phyloP scores from a whole-genome alignment of 1,284 basidiomycete genomes.

The Ceratobasidium sp. region DNA sequence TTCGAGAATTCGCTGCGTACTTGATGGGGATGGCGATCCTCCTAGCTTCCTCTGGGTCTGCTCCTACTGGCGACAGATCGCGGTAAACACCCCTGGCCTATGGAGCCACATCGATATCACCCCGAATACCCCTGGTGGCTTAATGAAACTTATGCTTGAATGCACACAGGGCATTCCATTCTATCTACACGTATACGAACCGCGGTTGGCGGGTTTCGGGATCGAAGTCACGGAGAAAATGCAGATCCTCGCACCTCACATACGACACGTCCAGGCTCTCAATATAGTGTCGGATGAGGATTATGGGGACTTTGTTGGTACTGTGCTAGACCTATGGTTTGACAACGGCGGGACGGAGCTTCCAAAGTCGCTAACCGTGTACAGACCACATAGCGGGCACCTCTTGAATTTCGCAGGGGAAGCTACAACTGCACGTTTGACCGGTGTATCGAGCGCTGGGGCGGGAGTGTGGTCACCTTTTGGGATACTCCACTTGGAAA shows the following conservation, averaged over 20 bases:
- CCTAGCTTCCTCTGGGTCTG: neutral
- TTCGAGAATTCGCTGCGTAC: neutral
- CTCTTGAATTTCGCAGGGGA: neutral
- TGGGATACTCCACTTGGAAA: no score
- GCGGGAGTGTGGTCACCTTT: no score
- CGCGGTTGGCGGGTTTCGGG: no score
- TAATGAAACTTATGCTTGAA: neutral
- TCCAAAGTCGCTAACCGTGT: neutral
- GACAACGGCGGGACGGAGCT: neutral
- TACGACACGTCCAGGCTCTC: neutral
- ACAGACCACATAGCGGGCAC: neutral
- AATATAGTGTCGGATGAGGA: neutral
- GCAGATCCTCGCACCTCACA: neutral
- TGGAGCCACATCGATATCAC: constrained; percentile 4
- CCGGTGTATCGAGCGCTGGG: no score
- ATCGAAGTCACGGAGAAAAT: no score
- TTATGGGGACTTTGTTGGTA: neutral
- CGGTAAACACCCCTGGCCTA: neutral
- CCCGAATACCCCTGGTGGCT: neutral
- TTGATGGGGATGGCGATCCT: no score
- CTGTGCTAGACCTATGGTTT: neutral
- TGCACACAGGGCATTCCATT: neutral
- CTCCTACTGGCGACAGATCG: neutral
- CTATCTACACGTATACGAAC: neutral
- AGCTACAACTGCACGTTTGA: no score